Conservation (phyloP, 1,284 basidiomycete species). For the Sanguinoderma infundibulare region DNA sequence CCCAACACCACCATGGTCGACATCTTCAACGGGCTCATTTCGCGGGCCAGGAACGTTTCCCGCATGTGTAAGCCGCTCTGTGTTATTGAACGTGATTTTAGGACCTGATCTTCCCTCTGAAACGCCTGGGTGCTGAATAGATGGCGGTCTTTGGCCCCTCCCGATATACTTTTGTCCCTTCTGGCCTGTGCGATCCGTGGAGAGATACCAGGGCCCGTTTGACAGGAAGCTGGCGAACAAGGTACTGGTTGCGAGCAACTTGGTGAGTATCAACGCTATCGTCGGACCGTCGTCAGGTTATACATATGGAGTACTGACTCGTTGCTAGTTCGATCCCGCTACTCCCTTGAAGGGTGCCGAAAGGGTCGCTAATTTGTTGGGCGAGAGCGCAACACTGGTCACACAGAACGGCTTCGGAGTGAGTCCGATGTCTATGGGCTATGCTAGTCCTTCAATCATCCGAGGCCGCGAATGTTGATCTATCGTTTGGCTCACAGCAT, state of each 20-base stretch:
- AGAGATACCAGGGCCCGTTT: slow-evolving; percentile 30
- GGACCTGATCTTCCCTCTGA: neutral
- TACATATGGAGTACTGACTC: neutral
- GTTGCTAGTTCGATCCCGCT: slow-evolving; percentile 22
- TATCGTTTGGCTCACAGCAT: neutral
- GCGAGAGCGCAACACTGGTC: slow-evolving; percentile 23
- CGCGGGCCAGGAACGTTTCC: slow-evolving; percentile 14
- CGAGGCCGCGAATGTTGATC: neutral
- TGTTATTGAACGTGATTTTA: neutral
- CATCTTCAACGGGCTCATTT: slow-evolving; percentile 21
- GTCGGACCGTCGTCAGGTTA: too few species aligned
- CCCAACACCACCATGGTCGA: slow-evolving; percentile 14
- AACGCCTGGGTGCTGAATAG: slow-evolving; percentile 9
- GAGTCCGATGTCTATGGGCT: neutral
- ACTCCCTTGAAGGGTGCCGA: slow-evolving; percentile 27
- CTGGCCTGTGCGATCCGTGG: slow-evolving; percentile 29
- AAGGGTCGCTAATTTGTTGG: slow-evolving; percentile 16
- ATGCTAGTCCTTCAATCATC: neutral
- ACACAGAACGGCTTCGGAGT: slow-evolving; percentile 28
- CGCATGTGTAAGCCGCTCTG: slow-evolving; percentile 23
- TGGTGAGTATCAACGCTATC: slow-evolving; percentile 7
- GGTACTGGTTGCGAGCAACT: slow-evolving; percentile 25
- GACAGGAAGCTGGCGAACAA: slow-evolving; percentile 27
- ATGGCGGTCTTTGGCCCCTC: slow-evolving; percentile 10
- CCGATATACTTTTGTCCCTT: slow-evolving; percentile 13